phyloP scores from a whole-genome alignment of 1,284 basidiomycete genomes.

The Vanrija humicola region DNA sequence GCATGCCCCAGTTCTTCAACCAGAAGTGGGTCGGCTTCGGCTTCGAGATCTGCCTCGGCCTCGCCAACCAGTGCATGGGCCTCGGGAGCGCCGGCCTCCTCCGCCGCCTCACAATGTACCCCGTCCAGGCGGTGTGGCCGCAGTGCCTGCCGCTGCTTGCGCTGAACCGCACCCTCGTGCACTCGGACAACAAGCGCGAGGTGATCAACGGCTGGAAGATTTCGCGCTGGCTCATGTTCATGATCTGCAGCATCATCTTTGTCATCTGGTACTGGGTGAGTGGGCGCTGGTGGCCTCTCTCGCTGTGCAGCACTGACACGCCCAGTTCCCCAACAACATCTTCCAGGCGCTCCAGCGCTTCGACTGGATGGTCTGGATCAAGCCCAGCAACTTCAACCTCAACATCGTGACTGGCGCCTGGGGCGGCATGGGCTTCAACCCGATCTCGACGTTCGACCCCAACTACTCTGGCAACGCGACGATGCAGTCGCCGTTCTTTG shows the following conservation, averaged over 20 bases:
- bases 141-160: slow-evolving; percentile 4
- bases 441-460: slow-evolving; percentile 34
- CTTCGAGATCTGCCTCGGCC: slow-evolving; percentile 2
- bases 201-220: slow-evolving; percentile 1
- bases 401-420: slow-evolving; percentile 14
- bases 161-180: slow-evolving; percentile 5
- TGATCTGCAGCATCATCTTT: neutral
- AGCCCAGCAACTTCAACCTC: slow-evolving; percentile 34
- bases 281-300: no score
- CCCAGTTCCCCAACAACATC: slow-evolving; percentile 36
- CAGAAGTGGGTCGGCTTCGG: slow-evolving; percentile 2
- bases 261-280: slow-evolving; percentile 26
- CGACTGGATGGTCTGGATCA: slow-evolving; percentile 58
- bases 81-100: slow-evolving; percentile 6
- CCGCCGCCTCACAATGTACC: slow-evolving; percentile 12
- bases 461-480: neutral
- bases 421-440: slow-evolving; percentile 35
- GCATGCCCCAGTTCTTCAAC: slow-evolving; percentile 1
- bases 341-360: slow-evolving; percentile 53
- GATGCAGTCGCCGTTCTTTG: slow-evolving; percentile 10
- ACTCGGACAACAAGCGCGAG: slow-evolving; percentile 1
- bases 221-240: neutral
- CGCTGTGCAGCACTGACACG: no score
- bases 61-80: slow-evolving; percentile 5
- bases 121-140: slow-evolving; percentile 12